Base-by-base conservation (phyloP, 257 asterid species). In the Solanum appendiculatum region DNA sequence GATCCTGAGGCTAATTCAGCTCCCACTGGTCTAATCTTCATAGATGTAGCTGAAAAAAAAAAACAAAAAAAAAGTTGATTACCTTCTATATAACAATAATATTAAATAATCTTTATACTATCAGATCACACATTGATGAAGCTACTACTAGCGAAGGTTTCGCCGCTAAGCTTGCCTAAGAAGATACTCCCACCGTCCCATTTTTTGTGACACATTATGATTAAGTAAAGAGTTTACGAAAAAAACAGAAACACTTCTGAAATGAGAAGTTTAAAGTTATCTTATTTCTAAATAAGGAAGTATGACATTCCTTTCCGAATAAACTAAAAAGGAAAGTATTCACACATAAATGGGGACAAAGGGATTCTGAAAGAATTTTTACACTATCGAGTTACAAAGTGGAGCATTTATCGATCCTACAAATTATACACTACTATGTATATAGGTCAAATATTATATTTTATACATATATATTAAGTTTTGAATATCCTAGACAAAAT, bases 1-100 rank as follows among this genome's bases (percentile, higher is more conserved):
- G 98, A 90, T 8, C 98, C 98, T 0, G 93, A 87, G 54, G 95
- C 93, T 25, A 94, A 77, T 80, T 89, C 93, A 7, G 88, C 95
- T 9, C 90, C 96, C 18, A 5, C 44, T 6, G 93, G 91, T 68
- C 86, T 86, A 33, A 74, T 86, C 91, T 89, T 92, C 92, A 94
- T 87, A 8, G 85, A 27, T 63, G 60, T 93, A 25, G 98, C 98
- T 93, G 94, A 88, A 88, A 18, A 63, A 21, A 54, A 51, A 14
- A 9, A 70, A 23, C 6, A 7, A 16, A 15, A 15, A 8, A 20
- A 10, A 21, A 5, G 8, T 44, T 27, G 7, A 11, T 27, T 46
- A 80, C 16, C 64, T 44, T 78, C 5, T 27, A 27, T 46, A 27
- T 16, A 8, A 14, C 7, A 1, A 78, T 1, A 2, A 23, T 8